These are phyloP conservation scores for Hawksworthiomyces lignivorus DNA, from an alignment of 2,329 filamentous ascomycete species.

Conservation along the genomic window DNA sequence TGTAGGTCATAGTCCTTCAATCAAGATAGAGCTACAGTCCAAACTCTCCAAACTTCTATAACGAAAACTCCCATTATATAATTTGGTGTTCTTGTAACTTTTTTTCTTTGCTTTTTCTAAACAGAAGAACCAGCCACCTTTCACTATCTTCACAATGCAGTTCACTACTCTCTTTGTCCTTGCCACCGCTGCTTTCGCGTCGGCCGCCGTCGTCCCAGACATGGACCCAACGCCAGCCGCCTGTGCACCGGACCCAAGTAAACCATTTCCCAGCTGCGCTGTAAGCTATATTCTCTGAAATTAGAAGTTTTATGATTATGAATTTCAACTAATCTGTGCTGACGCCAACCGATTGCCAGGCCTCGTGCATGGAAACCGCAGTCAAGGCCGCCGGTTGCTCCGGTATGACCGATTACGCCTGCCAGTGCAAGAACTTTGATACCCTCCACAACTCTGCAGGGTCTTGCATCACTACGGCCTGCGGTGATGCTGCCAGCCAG, in stretches of 20 bases:
- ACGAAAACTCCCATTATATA: too few species aligned
- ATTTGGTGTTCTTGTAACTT: too few species aligned
- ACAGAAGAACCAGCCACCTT: not conserved
- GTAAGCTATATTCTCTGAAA: too few species aligned
- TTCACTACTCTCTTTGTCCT: conserved; percentile 1
- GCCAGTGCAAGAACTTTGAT: conserved; percentile 11
- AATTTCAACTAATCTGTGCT: too few species aligned
- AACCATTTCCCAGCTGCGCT: conserved; percentile 8
- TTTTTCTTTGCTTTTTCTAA: not conserved
- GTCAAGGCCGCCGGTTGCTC: conserved; percentile 5
- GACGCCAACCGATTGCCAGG: not conserved
- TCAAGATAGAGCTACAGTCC: too few species aligned
- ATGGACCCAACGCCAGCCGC: not conserved
- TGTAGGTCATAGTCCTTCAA: too few species aligned
- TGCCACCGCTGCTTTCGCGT: not conserved
- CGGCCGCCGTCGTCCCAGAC: not conserved
- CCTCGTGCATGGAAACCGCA: conserved; percentile 5
- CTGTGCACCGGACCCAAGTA: conserved; percentile 4
- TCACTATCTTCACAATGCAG: conserved; percentile 1
- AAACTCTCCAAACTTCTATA: too few species aligned
- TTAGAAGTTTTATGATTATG: not conserved
- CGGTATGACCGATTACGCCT: conserved; percentile 7
- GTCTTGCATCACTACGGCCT: conserved; percentile 4
- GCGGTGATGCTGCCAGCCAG: not conserved
- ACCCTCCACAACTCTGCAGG: not conserved